phyloP scores from a whole-genome alignment of 2,329 filamentous ascomycete genomes.

The Teratosphaeria gauchensis region DNA sequence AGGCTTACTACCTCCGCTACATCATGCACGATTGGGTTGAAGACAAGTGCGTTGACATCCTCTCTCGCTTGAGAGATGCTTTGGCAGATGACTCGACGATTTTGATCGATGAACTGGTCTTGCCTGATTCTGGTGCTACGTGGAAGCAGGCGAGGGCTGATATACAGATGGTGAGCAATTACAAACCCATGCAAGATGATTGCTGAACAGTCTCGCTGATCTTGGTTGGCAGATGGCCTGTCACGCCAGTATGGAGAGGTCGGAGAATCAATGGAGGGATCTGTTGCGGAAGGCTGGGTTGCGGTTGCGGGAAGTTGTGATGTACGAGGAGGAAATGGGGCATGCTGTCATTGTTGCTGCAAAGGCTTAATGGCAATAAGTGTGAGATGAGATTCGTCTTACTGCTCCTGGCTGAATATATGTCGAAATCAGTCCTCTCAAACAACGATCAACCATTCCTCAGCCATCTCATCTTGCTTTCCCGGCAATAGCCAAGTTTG shows the following conservation, averaged over 20 bases:
- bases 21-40: constrained; percentile 19
- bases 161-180: constrained; percentile 7
- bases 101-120: constrained; percentile 8
- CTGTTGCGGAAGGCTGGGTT: constrained; percentile 6
- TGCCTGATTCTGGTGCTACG: constrained; percentile 2
- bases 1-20: constrained; percentile 19
- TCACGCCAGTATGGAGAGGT: constrained; percentile 6
- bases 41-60: constrained; percentile 9
- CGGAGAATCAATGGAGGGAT: constrained; percentile 4
- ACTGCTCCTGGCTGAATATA: too few relatives aligned
- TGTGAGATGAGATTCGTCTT: too few relatives aligned
- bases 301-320: constrained; percentile 1
- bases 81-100: constrained; percentile 9
- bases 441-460: too few relatives aligned
- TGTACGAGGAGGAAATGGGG: constrained; percentile 4
- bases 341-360: constrained; percentile 5
- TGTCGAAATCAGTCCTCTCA: too few relatives aligned
- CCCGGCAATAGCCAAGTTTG: too few relatives aligned
- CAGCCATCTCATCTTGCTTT: too few relatives aligned
- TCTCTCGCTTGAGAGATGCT: constrained; percentile 7
- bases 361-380: neutral
- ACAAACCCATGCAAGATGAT: too few relatives aligned
- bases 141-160: constrained; percentile 5
- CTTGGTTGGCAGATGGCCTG: constrained; percentile 1
- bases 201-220: too few relatives aligned